Percentiles rank a stretch among this genome's conserved stretches.
Evolutionary conservation across 225 moss, liverwort and hornwort species (phyloP).

Genomic region (Antitrichia curtipendula): DNA sequence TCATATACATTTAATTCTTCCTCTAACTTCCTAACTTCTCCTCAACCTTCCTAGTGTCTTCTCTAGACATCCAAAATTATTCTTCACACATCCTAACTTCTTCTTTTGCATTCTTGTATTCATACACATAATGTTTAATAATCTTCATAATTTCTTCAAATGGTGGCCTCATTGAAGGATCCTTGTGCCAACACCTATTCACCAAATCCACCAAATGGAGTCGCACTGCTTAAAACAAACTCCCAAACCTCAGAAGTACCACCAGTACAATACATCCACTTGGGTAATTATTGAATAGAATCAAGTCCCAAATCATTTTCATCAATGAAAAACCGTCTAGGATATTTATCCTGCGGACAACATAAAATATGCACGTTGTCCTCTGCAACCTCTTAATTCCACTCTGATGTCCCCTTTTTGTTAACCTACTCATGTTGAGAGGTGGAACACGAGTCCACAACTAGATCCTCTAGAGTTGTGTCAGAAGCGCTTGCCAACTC

Average conservation of each 20-base stretch:
- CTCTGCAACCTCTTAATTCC: background rate
- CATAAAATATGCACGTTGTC: background rate
- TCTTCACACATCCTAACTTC: too few species aligned
- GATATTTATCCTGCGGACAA: background rate
- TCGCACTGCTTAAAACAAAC: background rate
- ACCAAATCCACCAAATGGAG: background rate
- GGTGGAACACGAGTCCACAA: too few species aligned
- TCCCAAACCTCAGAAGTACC: accelerated
- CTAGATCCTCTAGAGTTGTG: accelerated
- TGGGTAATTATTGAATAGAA: background rate
- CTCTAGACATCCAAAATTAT: too few species aligned
- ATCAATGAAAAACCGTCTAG: accelerated
- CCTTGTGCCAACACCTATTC: background rate
- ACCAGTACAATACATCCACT: accelerated
- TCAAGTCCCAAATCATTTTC: background rate
- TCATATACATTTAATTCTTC: too few species aligned
- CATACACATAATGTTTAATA: background rate
- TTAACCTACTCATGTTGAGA: too few species aligned
- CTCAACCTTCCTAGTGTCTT: too few species aligned
- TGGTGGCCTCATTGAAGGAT: background rate
- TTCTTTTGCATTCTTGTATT: too few species aligned
- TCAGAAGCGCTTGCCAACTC: background rate
- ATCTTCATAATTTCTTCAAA: background rate
- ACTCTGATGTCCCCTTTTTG: background rate
- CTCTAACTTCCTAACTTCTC: too few species aligned